Evolutionary conservation across 2,329 filamentous ascomycete genomes (phyloP), one percentile per base, ranked within the genome.

Genomic region (Colletotrichum zoysiae): DNA sequence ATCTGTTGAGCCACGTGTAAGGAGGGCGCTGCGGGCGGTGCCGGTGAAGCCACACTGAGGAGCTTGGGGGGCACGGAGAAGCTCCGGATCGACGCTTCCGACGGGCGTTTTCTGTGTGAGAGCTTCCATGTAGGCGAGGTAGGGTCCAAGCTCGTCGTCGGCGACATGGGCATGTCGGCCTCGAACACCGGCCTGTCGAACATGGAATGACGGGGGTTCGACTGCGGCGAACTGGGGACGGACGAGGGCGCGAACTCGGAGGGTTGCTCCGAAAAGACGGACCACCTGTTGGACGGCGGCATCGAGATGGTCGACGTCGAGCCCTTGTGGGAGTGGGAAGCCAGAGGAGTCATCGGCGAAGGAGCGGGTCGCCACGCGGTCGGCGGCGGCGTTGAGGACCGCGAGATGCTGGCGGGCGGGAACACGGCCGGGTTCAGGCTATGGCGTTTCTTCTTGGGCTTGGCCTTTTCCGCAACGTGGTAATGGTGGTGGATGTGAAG

Each of bases 401-500:
- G 77, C 33, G 84, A 79, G 63, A 65, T 71, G 66, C 35, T 75
- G n/a, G 85, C 81, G 0, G 88, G 90, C 9, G 90, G 90, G 62
- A 94, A 88, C 20, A 92, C 81, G 40, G 87, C 86, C 0, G 90
- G 84, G 16, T 87, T 88, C 12, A 93, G 83, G 30, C 89, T 86
- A 42, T 89, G 88, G 2, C 93, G 90, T 83, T 91, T 92, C 83
- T 94, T 97, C 82, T 90, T 93, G 20, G 80, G 78, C 70, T 93
- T 90, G 26, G 87, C 85, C 79, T 90, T 91, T 65, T 87, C 83
- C 1, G 90, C 84, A 14, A 91, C 88, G 75, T 98, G 95, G 78
- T 97, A 97, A 79, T 98, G 95, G 77, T 98, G 95, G 78, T 98
- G 95, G 57, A 98, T 93, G 77, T 98, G 95, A 18, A 98, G 84